These are phyloP conservation scores for Lipomyces anomalus DNA, from an alignment of 805 yeast species.

Conservation along the genomic window DNA sequence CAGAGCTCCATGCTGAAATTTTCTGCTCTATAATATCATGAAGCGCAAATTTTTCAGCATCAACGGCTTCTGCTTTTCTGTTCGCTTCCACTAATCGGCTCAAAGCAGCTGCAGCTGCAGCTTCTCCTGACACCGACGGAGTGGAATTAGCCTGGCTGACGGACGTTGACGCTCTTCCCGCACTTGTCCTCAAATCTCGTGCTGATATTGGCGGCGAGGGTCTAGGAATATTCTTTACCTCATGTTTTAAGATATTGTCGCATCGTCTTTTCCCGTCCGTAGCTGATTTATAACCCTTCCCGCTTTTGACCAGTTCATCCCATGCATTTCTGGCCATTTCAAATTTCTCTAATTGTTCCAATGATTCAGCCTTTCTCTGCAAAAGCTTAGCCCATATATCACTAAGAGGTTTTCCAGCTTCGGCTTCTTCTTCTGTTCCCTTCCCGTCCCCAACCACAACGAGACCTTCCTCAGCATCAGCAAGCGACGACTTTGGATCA, in stretches of 20 bases:
- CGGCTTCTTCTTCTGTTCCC: slow-evolving; percentile 40
- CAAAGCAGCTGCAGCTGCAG: slow-evolving; percentile 41
- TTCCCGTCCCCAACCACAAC: slow-evolving; percentile 35
- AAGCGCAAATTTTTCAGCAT: slow-evolving; percentile 53
- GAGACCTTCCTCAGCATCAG: slow-evolving; percentile 46
- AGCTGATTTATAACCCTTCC: slow-evolving; percentile 54
- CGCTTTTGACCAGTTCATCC: slow-evolving; percentile 57
- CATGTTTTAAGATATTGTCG: slow-evolving; percentile 52
- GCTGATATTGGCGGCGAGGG: slow-evolving; percentile 11
- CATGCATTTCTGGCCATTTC: slow-evolving; percentile 58
- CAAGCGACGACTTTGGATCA: slow-evolving; percentile 50
- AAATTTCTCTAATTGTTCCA: slow-evolving; percentile 72
- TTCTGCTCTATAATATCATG: slow-evolving; percentile 57
- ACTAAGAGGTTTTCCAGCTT: slow-evolving; percentile 50
- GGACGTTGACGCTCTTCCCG: neutral
- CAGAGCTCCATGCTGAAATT: slow-evolving; percentile 58
- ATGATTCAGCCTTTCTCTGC: slow-evolving; percentile 71
- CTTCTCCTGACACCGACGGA: slow-evolving; percentile 16
- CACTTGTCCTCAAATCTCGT: neutral
- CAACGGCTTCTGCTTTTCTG: slow-evolving; percentile 42
- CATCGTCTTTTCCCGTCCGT: slow-evolving; percentile 84
- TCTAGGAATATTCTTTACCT: slow-evolving; percentile 33
- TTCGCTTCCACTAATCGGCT: slow-evolving; percentile 47
- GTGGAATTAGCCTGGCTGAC: slow-evolving; percentile 11
- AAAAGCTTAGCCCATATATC: slow-evolving; percentile 71